Percentiles rank a stretch among this genome's conserved stretches.
phyloP scores from a whole-genome alignment of 2,329 filamentous ascomycete genomes.

The Fusarium nurragi region DNA sequence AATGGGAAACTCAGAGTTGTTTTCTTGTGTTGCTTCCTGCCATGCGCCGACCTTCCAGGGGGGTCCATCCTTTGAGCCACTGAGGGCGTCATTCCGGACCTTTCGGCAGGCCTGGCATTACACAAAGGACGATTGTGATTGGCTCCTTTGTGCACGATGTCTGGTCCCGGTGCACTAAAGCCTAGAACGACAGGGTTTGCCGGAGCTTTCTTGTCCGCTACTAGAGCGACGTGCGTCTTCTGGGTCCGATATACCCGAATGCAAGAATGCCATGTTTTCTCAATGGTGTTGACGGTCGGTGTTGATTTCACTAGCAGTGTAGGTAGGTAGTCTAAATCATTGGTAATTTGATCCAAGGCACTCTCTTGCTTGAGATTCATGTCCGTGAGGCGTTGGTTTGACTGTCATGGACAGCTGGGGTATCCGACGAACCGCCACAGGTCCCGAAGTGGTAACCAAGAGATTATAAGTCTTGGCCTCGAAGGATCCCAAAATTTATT shows the following conservation, averaged over 20 bases:
- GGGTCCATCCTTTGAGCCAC: slow-evolving; percentile 15
- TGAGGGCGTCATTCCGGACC: slow-evolving; percentile 35
- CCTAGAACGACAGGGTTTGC: slow-evolving; percentile 1
- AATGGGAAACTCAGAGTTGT: slow-evolving; percentile 14
- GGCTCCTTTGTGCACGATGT: not conserved
- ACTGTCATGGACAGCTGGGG: not conserved
- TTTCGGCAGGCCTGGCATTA: slow-evolving; percentile 35
- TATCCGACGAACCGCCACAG: not conserved
- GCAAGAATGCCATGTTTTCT: slow-evolving; percentile 20
- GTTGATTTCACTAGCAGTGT: not conserved
- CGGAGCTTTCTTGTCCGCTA: slow-evolving; percentile 32
- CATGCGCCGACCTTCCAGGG: slow-evolving; percentile 5
- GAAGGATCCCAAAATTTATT: not conserved
- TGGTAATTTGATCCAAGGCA: not conserved
- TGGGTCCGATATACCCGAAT: slow-evolving; percentile 25
- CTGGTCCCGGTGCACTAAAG: slow-evolving; percentile 10
- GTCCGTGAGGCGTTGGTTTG: not conserved
- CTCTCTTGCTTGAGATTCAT: not conserved
- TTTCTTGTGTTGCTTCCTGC: slow-evolving; percentile 15
- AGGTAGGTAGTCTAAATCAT: not conserved
- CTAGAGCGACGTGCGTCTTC: slow-evolving; percentile 18
- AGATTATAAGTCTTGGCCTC: not conserved
- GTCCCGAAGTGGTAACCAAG: not conserved
- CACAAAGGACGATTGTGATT: slow-evolving; percentile 12
- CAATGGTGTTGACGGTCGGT: not conserved